These are phyloP conservation scores for Pharnaceum exiguum DNA, from an alignment of 148 eudicot species.

Conservation along the genomic window DNA sequence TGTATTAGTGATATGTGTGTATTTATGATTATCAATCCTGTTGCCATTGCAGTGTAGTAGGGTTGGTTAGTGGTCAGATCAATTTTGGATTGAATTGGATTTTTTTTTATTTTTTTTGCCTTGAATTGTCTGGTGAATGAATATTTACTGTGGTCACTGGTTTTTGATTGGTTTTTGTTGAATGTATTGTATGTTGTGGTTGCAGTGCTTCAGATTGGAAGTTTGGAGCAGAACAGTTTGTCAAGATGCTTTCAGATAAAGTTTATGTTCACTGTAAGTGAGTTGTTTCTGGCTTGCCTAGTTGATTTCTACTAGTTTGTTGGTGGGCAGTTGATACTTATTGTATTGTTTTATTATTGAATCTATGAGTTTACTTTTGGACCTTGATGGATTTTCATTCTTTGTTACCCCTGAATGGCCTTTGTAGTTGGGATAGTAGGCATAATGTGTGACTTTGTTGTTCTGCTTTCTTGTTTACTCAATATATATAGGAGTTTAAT, in stretches of 20 bases:
- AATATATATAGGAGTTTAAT: too few species aligned
- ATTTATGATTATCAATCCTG: too few species aligned
- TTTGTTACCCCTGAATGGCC: too few species aligned
- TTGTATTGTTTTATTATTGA: too few species aligned
- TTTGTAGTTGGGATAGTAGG: too few species aligned
- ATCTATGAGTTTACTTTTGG: too few species aligned
- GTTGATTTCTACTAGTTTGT: neutral
- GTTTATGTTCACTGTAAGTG: constrained; percentile 92
- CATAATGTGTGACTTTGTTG: too few species aligned
- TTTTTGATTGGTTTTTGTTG: neutral
- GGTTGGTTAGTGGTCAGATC: too few species aligned
- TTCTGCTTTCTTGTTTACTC: too few species aligned
- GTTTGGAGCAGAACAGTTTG: constrained; percentile 88
- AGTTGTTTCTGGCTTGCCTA: neutral
- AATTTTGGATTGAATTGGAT: constrained; percentile 10
- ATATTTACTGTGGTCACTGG: neutral
- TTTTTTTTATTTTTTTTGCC: neutral
- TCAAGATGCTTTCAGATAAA: constrained; percentile 70
- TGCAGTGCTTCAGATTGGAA: constrained; percentile 87
- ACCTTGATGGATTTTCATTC: too few species aligned
- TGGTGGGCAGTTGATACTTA: neutral
- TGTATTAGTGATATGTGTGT: too few species aligned
- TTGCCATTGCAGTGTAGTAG: too few species aligned
- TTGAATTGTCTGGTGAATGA: neutral
- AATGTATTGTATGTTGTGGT: constrained; percentile 7